Conservation (phyloP, 176 grass and related monocot genomes). For the Carex myosuroides region DNA sequence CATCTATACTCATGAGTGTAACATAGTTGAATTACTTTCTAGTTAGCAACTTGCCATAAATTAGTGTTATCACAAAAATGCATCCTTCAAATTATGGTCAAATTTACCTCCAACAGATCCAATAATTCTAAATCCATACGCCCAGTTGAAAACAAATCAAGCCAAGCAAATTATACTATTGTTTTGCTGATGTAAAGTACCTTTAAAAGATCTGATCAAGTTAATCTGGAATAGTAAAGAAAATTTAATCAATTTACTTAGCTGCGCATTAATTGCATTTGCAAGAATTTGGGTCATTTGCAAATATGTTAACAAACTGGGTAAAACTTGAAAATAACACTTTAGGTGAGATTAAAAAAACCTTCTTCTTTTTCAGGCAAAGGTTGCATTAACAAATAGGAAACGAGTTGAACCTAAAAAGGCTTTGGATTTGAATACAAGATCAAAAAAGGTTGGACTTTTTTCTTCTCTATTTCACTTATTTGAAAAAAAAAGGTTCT, state of each 20-base stretch:
- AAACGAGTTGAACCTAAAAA: slow-evolving; percentile 8
- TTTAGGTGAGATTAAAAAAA: background rate
- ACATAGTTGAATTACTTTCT: background rate
- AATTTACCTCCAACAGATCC: background rate
- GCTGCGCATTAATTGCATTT: background rate
- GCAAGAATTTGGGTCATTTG: background rate
- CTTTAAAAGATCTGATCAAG: background rate
- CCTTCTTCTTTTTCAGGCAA: background rate
- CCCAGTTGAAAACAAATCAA: background rate
- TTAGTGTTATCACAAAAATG: background rate
- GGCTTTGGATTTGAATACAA: background rate
- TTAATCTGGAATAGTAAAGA: background rate
- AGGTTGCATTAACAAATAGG: background rate
- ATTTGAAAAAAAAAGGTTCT: background rate
- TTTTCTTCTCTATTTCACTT: background rate
- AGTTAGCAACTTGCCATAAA: background rate
- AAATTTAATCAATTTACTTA: background rate
- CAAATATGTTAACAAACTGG: background rate
- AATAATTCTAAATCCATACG: background rate
- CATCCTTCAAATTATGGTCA: background rate
- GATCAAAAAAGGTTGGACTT: slow-evolving; percentile 19
- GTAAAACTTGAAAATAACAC: background rate
- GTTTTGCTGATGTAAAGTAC: background rate
- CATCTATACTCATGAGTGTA: background rate
- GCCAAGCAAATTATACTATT: background rate